Base-by-base conservation (phyloP, 176 grass and related monocot species). In the Neostapfia colusana region DNA sequence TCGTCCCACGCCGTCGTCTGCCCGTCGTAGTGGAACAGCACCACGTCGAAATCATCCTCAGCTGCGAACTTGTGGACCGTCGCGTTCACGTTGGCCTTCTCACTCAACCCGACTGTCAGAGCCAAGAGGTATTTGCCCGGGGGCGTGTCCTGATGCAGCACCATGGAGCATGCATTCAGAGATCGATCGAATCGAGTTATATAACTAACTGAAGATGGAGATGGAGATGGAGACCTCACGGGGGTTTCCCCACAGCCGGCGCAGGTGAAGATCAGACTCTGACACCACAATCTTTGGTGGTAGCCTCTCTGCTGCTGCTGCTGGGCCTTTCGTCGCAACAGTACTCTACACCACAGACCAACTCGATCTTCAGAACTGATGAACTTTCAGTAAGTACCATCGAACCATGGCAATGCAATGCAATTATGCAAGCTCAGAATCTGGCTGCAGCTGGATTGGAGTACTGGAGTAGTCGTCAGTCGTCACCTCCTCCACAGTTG, bases 191-290 rank as follows among this genome's bases (percentile, higher is more conserved):
- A n/a, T n/a, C n/a, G n/a, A n/a, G n/a, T n/a, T n/a, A n/a, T n/a
- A n/a, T n/a, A n/a, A n/a, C n/a, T n/a, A n/a, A n/a, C n/a, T n/a
- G n/a, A n/a, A n/a, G n/a, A n/a, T n/a, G n/a, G n/a, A n/a, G n/a
- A n/a, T n/a, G n/a, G n/a, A n/a, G n/a, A n/a, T n/a, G n/a, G n/a
- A n/a, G n/a, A n/a, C 55, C 38, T 89, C 72, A 8, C 21, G 58
- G 18, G 80, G 77, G n/a, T 83, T 26, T 74, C 90, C 87, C 90
- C 90, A 89, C 12, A 87, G 79, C 31, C 90, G 67, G 14, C 86
- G 83, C 6, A 75, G 63, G 37, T 86, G 84, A 78, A 89, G 60
- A 64, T 92, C 90, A 8, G 90, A 77, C 6, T 92, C 82, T 25
- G 31, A 3, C 0, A 50, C 83, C 0, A 86, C 23, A 34, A 92